Conservation (phyloP, 495 filamentous ascomycete genomes). For the Penicillium flavigenum region DNA sequence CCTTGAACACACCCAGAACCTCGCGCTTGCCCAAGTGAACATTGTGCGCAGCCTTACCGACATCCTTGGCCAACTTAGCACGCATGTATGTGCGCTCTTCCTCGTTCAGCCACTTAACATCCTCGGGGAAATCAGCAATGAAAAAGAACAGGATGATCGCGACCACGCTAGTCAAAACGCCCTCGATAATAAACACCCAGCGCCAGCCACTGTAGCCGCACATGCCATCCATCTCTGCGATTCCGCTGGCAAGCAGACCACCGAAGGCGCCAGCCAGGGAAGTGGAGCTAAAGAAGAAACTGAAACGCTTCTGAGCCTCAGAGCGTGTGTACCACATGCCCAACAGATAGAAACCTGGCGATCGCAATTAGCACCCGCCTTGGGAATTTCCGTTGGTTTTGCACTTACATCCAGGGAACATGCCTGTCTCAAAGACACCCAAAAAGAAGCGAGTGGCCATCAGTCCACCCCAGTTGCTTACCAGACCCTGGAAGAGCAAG, state of each 20-base stretch:
- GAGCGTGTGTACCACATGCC: conserved; percentile 86
- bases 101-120: conserved; percentile 59
- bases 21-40: conserved; percentile 62
- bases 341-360: conserved; percentile 70
- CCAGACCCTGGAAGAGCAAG: conserved; percentile 75
- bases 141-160: conserved; percentile 73
- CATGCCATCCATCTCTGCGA: conserved; percentile 70
- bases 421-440: conserved; percentile 83
- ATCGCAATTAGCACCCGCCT: neutral
- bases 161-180: conserved; percentile 69
- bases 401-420: conserved; percentile 69
- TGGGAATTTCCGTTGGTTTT: neutral
- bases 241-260: conserved; percentile 76
- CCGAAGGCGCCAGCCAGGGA: conserved; percentile 85
- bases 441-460: conserved; percentile 84
- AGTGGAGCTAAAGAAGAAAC: conserved; percentile 85
- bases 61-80: conserved; percentile 72
- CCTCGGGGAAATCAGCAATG: conserved; percentile 72
- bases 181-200: conserved; percentile 78
- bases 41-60: conserved; percentile 70
- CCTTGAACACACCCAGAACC: conserved; percentile 69
- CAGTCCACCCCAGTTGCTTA: conserved; percentile 73
- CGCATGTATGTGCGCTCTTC: conserved; percentile 76
- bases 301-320: conserved; percentile 86
- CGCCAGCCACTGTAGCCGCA: conserved; percentile 78